A percentile compares a stretch with the other conserved stretches of the same genome.
Evolutionary conservation across 192 early-diverging fungal species (phyloP).

Genomic region (Coemansia interrupta): DNA sequence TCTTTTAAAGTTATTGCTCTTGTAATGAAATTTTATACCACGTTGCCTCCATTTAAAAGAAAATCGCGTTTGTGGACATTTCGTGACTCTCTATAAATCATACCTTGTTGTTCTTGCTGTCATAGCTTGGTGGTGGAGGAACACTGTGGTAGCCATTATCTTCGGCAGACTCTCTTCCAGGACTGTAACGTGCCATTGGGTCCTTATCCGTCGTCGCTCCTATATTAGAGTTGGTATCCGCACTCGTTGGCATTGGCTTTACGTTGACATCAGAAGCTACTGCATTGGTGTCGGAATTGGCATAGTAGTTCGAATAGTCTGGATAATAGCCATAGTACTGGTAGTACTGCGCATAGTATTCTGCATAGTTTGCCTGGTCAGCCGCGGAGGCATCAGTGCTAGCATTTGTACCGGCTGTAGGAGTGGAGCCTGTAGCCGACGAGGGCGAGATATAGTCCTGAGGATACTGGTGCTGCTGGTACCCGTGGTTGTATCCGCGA

Average conservation of each 20-base stretch:
- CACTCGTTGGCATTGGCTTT: neutral
- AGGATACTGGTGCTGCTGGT: neutral
- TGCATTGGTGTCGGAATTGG: constrained; percentile 9
- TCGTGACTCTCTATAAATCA: constrained; percentile 1
- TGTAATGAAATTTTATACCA: constrained; percentile 1
- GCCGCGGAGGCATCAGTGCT: neutral
- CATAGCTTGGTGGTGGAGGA: constrained; percentile 36
- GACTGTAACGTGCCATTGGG: neutral
- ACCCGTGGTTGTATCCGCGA: neutral
- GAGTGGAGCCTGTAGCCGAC: neutral
- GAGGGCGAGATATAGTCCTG: neutral
- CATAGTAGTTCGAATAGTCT: constrained; percentile 35
- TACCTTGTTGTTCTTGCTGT: constrained; percentile 26
- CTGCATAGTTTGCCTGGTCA: constrained; percentile 18
- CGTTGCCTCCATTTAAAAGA: neutral
- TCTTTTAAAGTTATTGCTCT: neutral
- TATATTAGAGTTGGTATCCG: neutral
- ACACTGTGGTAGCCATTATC: constrained; percentile 39
- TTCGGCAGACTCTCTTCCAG: neutral
- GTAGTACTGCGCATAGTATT: constrained; percentile 47
- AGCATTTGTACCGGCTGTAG: constrained; percentile 8
- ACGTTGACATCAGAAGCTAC: neutral
- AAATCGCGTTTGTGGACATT: no score
- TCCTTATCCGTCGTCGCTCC: neutral
- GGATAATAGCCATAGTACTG: constrained; percentile 50